Evolutionary conservation across 2,329 filamentous ascomycete genomes (phyloP).

Genomic region (Pseudogymnoascus sp.): DNA sequence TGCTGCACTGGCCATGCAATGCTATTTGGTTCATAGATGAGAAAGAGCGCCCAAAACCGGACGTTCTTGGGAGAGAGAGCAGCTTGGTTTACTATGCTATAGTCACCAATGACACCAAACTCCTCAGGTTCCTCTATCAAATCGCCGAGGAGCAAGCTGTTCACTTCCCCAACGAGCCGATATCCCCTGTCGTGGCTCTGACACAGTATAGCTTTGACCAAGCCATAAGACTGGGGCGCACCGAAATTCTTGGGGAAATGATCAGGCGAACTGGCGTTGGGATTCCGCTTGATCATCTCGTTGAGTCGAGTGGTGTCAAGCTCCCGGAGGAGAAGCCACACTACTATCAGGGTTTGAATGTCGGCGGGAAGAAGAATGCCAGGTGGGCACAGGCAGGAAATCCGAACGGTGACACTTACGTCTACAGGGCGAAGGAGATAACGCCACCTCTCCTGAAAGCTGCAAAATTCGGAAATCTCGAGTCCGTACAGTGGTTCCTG

Average conservation of each 20-base stretch:
- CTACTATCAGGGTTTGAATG: constrained; percentile 69
- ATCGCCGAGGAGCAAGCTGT: constrained; percentile 21
- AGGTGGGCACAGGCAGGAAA: constrained; percentile 67
- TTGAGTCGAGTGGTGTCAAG: constrained; percentile 57
- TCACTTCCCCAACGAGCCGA: constrained; percentile 26
- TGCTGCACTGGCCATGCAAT: constrained; percentile 39
- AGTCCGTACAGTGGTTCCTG: constrained; percentile 68
- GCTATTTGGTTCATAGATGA: constrained; percentile 24
- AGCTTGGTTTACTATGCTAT: constrained; percentile 20
- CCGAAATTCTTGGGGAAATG: constrained; percentile 51
- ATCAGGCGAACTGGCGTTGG: constrained; percentile 61
- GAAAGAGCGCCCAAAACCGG: background rate
- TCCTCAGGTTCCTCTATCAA: constrained; percentile 25
- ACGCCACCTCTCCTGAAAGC: constrained; percentile 55
- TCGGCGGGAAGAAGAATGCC: constrained; percentile 64
- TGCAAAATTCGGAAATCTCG: constrained; percentile 49
- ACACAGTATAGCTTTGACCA: constrained; percentile 33
- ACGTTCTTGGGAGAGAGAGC: background rate
- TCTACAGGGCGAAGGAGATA: constrained; percentile 34
- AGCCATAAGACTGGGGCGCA: constrained; percentile 42
- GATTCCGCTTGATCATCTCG: constrained; percentile 58
- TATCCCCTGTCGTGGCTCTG: constrained; percentile 33
- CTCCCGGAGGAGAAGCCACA: constrained; percentile 52
- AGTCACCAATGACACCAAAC: constrained; percentile 18
- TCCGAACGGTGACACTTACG: constrained; percentile 41